Base-by-base conservation (phyloP, 2,329 filamentous ascomycete species). In the Diaporthe citrichinensis region DNA sequence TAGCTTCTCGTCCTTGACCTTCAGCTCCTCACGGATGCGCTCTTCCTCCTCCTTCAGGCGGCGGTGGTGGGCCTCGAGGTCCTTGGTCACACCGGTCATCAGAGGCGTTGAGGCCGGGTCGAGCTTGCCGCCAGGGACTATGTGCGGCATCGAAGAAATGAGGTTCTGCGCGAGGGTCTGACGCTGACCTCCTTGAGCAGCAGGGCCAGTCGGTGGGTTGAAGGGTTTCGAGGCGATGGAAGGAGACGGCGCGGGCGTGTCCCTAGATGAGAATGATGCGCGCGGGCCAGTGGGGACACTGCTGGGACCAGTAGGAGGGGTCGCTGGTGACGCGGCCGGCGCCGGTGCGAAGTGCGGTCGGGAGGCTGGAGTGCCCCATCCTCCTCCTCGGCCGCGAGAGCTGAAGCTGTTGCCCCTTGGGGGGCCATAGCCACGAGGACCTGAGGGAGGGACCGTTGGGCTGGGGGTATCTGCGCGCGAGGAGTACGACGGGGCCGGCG, bases 11-110 rank as follows among this genome's bases (percentile, higher is more conserved):
- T 91, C 87, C 80, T 89, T 90, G 34, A 78, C 79, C 28, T 87
- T 85, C 41, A 90, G 82, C 72, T 92, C 90, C 57, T 88, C 86
- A 2, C 90, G 86, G 49, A 91, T 79, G 77, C 87, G 88, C 80
- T 91, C 90, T 79, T 91, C 90, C 61, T 92, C 90, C 53, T 91
- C 90, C 75, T 85, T 86, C 15, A 91, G 84, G 75, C 88, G 89
- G 46, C 85, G 84, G 78, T 86, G 88, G 80, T 90, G 88, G n/a
- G 86, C 81, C 77, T 90, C 89, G 23, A 90, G 82, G 58, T 92
- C 90, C 15, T 87, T 86, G 44, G 87, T 85, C 34, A 91, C 87
- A 23, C 89, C 88, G 0, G 85, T 84, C 10, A 81, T 81, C 57
- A 88, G 78, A 2, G 88, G 84, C 2, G 85, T 80, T 78, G 87